Evolutionary conservation across 1,139 yeast genomes (phyloP).

Genomic region (Debaryomycetaceae sp.): DNA sequence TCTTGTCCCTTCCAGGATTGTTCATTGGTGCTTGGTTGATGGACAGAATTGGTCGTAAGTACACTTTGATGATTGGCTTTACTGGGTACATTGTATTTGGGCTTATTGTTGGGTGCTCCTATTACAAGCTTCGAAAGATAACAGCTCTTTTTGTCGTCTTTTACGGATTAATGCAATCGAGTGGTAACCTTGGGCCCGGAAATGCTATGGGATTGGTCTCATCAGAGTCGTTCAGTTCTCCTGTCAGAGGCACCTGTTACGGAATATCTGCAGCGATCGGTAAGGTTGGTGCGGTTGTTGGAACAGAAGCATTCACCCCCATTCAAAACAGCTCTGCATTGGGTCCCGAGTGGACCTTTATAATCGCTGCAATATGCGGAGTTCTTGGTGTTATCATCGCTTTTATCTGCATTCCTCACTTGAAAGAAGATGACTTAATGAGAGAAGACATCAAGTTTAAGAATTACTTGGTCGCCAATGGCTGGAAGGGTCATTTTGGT

Average conservation of each 20-base stretch:
- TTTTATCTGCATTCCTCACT: conserved; percentile 62
- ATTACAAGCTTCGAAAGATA: conserved; percentile 35
- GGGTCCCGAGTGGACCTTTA: conserved; percentile 38
- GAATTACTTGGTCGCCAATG: conserved; percentile 57
- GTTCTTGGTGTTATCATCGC: conserved; percentile 62
- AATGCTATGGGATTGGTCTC: conserved; percentile 67
- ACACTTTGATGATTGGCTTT: conserved; percentile 45
- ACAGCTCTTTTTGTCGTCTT: conserved; percentile 44
- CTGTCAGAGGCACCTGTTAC: conserved; percentile 65
- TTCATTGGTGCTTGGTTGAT: conserved; percentile 41
- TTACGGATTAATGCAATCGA: conserved; percentile 45
- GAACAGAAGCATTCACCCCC: conserved; percentile 43
- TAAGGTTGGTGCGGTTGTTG: conserved; percentile 50
- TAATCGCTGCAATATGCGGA: conserved; percentile 70
- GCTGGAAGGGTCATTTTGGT: conserved; percentile 66
- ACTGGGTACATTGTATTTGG: conserved; percentile 46
- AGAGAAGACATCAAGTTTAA: conserved; percentile 63
- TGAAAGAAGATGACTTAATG: conserved; percentile 63
- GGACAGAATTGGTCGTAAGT: conserved; percentile 43
- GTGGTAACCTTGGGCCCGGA: conserved; percentile 77
- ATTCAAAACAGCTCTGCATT: conserved; percentile 25
- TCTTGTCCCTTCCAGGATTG: conserved; percentile 46
- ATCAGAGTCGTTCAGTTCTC: conserved; percentile 70
- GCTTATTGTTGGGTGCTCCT: conserved; percentile 46
- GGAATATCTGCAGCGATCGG: conserved; percentile 49